Base-by-base conservation (phyloP, 2,329 filamentous ascomycete genomes). In the Phyllosticta citriasiana region DNA sequence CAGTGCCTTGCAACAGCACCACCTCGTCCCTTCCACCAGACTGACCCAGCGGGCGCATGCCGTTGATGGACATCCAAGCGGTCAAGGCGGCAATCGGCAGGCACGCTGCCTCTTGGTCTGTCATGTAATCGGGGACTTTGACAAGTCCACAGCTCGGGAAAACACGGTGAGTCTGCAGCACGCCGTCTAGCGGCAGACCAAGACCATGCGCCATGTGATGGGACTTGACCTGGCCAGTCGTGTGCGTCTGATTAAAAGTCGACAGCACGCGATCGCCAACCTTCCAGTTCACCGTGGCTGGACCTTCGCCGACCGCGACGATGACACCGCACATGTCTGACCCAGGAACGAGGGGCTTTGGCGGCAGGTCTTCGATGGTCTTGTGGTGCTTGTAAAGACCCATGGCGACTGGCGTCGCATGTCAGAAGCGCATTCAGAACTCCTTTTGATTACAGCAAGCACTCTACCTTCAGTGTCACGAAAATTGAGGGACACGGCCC, bases 301-400 rank as follows among this genome's bases (percentile, higher is more conserved):
- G 62, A 2, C 73, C 76, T 19, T 77, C 69, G 35, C 82, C 81
- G 30, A 81, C 66, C 14, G 78, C 71, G 2, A 82, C 74, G 54
- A 89, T 76, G 8, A 78, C 78, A 53, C 87, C 87, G 72, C 85
- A 87, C 79, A 87, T 88, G 72, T 90, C 87, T 24, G 85, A 87
- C 71, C 84, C 86, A 1, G 86, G 85, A 1, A 89, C 83, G 12
- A 88, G 66, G 2, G 69, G 66, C 67, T 60, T 77, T 63, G 59
- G 72, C 59, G 58, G 71, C 64, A 62, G 74, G 67, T 47, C 10
- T 8, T 70, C 72, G 54, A 84, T 73, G 3, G 79, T 78, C 66
- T 80, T 79, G 74, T 88, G 84, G 72, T 89, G 85, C 68, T 78
- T 84, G 75, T 88, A 89, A 12, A 83, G 76, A 30, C 87, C 87